These are phyloP conservation scores for Aphanoascus verrucosus DNA, from an alignment of 2,329 filamentous ascomycete genomes.

Conservation along the genomic window DNA sequence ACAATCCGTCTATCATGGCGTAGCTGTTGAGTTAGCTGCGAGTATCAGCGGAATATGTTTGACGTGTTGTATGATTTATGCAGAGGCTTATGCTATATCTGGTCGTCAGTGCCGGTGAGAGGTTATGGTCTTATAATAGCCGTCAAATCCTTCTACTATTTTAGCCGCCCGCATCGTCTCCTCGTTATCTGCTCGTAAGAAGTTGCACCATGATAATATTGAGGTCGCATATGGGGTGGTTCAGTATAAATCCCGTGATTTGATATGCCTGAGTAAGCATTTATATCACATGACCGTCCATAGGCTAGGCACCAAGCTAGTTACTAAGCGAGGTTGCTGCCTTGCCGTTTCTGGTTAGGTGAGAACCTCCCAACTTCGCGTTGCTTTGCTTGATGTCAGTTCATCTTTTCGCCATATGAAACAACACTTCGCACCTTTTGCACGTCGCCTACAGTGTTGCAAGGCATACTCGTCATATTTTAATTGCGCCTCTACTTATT, in stretches of 20 bases:
- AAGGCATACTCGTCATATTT: background rate
- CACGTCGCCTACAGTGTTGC: background rate
- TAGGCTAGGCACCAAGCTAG: background rate
- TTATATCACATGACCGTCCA: background rate
- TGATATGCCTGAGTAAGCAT: background rate
- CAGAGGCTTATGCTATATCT: background rate
- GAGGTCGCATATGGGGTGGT: too few relatives aligned
- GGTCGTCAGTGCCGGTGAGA: background rate
- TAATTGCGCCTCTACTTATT: background rate
- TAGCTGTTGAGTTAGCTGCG: too few relatives aligned
- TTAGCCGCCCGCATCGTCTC: too few relatives aligned
- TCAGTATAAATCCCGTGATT: too few relatives aligned
- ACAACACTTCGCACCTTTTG: background rate
- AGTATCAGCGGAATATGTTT: too few relatives aligned
- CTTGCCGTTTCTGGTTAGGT: slow-evolving; percentile 7
- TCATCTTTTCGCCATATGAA: slow-evolving; percentile 9
- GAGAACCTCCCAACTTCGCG: background rate
- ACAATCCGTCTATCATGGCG: too few relatives aligned
- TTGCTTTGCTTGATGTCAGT: slow-evolving; percentile 2
- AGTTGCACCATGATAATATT: too few relatives aligned
- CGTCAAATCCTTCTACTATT: background rate
- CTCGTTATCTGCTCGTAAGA: too few relatives aligned
- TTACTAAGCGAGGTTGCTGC: slow-evolving; percentile 5
- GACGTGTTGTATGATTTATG: background rate
- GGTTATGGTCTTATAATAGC: background rate